These are phyloP conservation scores for Citrullus colocynthis DNA, from an alignment of 306 rosid genomes.

Conservation along the genomic window DNA sequence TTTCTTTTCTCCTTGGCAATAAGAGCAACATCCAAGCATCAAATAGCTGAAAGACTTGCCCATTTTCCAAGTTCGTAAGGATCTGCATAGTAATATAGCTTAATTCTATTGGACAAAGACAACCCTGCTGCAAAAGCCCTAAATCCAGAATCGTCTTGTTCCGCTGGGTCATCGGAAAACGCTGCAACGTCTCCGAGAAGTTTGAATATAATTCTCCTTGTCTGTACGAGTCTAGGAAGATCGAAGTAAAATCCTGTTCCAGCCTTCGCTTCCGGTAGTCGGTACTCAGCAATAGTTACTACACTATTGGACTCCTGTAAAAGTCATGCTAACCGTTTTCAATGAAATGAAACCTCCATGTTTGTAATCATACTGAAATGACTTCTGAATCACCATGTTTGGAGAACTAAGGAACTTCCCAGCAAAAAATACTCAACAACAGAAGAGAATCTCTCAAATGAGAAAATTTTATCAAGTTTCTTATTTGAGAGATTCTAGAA, in stretches of 20 bases:
- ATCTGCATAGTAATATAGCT: constrained; percentile 66
- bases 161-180: constrained; percentile 65
- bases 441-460: background rate
- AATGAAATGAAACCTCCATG: constrained; percentile 2
- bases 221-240: constrained; percentile 54
- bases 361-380: background rate
- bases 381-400: background rate
- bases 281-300: constrained; percentile 67
- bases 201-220: constrained; percentile 60
- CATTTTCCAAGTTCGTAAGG: constrained; percentile 90
- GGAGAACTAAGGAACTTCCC: background rate
- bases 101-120: constrained; percentile 71
- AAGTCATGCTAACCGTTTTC: background rate
- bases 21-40: constrained; percentile 1
- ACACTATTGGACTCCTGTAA: constrained; percentile 51
- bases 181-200: constrained; percentile 81
- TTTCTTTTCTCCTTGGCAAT: background rate
- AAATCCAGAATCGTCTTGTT: constrained; percentile 58
- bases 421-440: background rate
- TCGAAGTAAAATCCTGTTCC: constrained; percentile 96
- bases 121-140: constrained; percentile 49
- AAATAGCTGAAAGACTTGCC: constrained; percentile 87
- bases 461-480: background rate
- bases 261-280: constrained; percentile 78
- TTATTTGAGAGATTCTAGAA: background rate